A percentile compares a stretch with the other conserved stretches of the same genome.
These are phyloP conservation scores for Salix purpurea DNA, from an alignment of 345 rosid genomes.

Conservation along the genomic window DNA sequence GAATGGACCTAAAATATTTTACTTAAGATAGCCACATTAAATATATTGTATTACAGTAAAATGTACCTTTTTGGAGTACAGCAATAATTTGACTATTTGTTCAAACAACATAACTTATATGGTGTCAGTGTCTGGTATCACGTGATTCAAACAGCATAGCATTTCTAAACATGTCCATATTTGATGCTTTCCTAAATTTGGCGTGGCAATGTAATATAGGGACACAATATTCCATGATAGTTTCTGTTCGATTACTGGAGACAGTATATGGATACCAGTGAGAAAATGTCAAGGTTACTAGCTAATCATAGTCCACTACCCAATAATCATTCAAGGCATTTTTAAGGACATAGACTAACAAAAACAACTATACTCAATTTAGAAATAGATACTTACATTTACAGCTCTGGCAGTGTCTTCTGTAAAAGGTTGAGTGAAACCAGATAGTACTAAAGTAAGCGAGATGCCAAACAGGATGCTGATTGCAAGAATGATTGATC, in stretches of 20 bases:
- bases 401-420: slow-evolving; percentile 81
- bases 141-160: background rate
- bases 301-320: background rate
- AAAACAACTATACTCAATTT: background rate
- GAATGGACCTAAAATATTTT: background rate
- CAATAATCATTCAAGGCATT: background rate
- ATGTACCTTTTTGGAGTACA: background rate
- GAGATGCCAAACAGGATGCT: slow-evolving; percentile 52
- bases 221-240: background rate
- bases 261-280: background rate
- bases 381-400: slow-evolving; percentile 50
- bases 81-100: background rate
- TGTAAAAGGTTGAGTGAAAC: slow-evolving; percentile 63
- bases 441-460: slow-evolving; percentile 48
- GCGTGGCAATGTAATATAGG: background rate
- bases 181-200: background rate
- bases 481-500: slow-evolving; percentile 41
- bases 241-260: no score
- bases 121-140: background rate
- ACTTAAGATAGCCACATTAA: background rate
- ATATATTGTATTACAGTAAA: background rate
- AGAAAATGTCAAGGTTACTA: background rate
- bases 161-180: background rate
- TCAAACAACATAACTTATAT: background rate
- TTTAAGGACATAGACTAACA: background rate